These are phyloP conservation scores for Haplosporangium sp. DNA, from an alignment of 371 early-diverging fungal species.

Conservation along the genomic window DNA sequence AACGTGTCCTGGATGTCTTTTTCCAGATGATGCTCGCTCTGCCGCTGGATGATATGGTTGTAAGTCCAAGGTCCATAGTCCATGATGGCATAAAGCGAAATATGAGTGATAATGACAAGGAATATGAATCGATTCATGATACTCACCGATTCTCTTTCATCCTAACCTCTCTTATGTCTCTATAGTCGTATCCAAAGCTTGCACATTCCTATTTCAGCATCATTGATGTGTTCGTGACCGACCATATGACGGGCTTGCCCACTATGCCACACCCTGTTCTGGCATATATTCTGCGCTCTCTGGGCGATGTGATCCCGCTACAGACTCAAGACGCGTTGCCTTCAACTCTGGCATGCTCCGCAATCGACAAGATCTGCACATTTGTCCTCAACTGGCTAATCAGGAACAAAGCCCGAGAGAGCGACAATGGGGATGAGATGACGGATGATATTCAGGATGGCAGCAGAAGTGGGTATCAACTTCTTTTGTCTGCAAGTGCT, in stretches of 20 bases:
- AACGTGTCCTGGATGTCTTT: constrained; percentile 72
- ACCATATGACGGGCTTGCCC: constrained; percentile 72
- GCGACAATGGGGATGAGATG: constrained; percentile 26
- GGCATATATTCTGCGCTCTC: constrained; percentile 69
- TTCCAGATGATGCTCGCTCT: constrained; percentile 79
- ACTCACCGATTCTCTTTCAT: background rate
- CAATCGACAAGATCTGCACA: constrained; percentile 77
- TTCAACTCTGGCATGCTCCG: constrained; percentile 76
- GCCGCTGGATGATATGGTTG: constrained; percentile 80
- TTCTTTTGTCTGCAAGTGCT: background rate
- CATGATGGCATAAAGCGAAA: background rate
- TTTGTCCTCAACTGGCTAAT: constrained; percentile 77
- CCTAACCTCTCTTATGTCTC: background rate
- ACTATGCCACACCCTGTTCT: constrained; percentile 65
- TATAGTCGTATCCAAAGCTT: constrained; percentile 74
- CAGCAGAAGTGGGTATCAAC: background rate
- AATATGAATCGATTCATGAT: too few relatives aligned
- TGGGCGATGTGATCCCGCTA: constrained; percentile 65
- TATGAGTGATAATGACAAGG: background rate
- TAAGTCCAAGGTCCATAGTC: constrained; percentile 42
- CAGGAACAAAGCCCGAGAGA: constrained; percentile 47
- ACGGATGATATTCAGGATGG: background rate
- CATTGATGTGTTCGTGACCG: constrained; percentile 72
- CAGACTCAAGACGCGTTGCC: constrained; percentile 63
- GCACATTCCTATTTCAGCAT: constrained; percentile 67